These are phyloP conservation scores for Linderniella brevidens DNA, from an alignment of 257 asterid genomes.

Conservation along the genomic window DNA sequence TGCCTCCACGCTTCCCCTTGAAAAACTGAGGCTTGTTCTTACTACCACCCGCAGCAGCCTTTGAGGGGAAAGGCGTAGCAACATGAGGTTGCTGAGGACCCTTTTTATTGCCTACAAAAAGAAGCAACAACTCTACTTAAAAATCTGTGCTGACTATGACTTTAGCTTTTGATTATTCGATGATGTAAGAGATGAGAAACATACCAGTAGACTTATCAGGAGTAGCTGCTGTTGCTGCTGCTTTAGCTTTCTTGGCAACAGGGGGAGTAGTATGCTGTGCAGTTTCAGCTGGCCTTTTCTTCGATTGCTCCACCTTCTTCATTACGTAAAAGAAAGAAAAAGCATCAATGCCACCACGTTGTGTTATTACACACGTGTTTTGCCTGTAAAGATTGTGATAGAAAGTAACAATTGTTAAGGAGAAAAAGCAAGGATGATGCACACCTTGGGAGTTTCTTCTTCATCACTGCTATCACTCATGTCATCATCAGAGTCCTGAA, in stretches of 20 bases:
- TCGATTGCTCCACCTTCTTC: constrained; percentile 11
- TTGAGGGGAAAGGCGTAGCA: constrained; percentile 14
- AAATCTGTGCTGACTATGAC: too few species aligned
- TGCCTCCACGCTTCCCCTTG: constrained; percentile 24
- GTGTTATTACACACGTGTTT: too few species aligned
- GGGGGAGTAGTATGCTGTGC: constrained; percentile 13
- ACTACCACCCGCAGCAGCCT: constrained; percentile 15
- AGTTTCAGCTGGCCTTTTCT: constrained; percentile 35
- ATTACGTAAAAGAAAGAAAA: neutral
- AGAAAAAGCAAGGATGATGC: too few species aligned
- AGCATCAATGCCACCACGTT: too few species aligned
- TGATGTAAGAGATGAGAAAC: neutral
- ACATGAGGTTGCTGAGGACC: constrained; percentile 6
- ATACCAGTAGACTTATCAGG: constrained; percentile 18
- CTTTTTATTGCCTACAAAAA: constrained; percentile 19
- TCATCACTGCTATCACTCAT: constrained; percentile 19
- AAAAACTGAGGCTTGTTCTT: constrained; percentile 9
- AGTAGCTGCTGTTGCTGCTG: constrained; percentile 23
- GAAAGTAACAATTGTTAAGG: too few species aligned
- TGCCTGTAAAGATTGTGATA: too few species aligned
- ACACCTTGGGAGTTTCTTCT: constrained; percentile 26
- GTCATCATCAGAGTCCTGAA: constrained; percentile 19
- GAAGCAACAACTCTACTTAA: neutral
- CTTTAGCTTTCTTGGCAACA: constrained; percentile 35
- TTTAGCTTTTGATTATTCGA: too few species aligned